phyloP scores from a whole-genome alignment of 1,139 yeast genomes.

The Yamadazyma conglobata region DNA sequence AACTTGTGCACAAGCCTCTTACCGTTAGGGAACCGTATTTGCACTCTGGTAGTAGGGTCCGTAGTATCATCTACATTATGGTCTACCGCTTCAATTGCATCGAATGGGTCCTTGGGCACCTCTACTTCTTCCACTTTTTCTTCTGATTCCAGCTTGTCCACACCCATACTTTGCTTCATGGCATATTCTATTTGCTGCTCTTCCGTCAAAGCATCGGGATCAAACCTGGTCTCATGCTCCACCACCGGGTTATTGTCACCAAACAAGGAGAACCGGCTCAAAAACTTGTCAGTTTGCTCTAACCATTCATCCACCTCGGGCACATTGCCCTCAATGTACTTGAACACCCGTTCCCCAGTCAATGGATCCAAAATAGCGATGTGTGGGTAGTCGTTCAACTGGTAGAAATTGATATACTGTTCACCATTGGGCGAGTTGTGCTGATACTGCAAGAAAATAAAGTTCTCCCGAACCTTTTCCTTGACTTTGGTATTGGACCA shows the following conservation, averaged over 20 bases:
- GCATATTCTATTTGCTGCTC: slow-evolving; percentile 85
- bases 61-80: slow-evolving; percentile 57
- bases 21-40: slow-evolving; percentile 85
- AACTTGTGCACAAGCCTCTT: slow-evolving; percentile 77
- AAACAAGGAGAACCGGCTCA: slow-evolving; percentile 63
- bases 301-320: slow-evolving; percentile 61
- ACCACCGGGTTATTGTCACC: slow-evolving; percentile 67
- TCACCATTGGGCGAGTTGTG: slow-evolving; percentile 72
- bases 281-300: slow-evolving; percentile 55
- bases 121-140: slow-evolving; percentile 9
- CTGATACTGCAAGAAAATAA: slow-evolving; percentile 80
- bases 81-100: slow-evolving; percentile 42
- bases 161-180: slow-evolving; percentile 57
- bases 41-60: slow-evolving; percentile 69
- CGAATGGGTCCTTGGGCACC: slow-evolving; percentile 30
- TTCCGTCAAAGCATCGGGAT: slow-evolving; percentile 66
- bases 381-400: slow-evolving; percentile 69
- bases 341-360: slow-evolving; percentile 83
- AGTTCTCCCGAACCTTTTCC: slow-evolving; percentile 58
- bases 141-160: slow-evolving; percentile 19
- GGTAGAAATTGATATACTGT: slow-evolving; percentile 69
- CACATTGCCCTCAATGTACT: slow-evolving; percentile 61
- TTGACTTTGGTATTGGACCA: slow-evolving; percentile 79
- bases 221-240: slow-evolving; percentile 49
- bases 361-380: slow-evolving; percentile 90